These are phyloP conservation scores for Boletus sp. DNA, from an alignment of 1,284 basidiomycete species.

Conservation along the genomic window DNA sequence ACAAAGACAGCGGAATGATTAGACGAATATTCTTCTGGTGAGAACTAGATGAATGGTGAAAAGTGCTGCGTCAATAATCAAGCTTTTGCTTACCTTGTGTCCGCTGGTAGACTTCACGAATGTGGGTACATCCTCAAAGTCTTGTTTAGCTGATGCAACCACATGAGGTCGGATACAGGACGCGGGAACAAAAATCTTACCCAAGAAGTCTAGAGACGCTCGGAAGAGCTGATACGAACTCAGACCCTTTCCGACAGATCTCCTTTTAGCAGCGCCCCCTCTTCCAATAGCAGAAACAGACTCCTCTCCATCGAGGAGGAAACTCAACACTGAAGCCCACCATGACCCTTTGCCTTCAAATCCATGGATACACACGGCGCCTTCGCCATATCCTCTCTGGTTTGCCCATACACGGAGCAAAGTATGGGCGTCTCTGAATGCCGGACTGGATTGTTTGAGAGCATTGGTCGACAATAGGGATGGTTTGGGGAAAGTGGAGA, in stretches of 20 bases:
- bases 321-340: constrained; percentile 69
- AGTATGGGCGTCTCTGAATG: constrained; percentile 73
- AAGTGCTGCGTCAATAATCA: constrained; percentile 6
- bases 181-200: constrained; percentile 37
- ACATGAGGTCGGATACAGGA: constrained; percentile 9
- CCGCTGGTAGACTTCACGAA: constrained; percentile 58
- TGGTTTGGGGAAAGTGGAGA: constrained; percentile 58
- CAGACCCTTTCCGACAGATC: constrained; percentile 64
- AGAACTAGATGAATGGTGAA: constrained; percentile 40
- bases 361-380: constrained; percentile 58
- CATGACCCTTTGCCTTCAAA: constrained; percentile 65
- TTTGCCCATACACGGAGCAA: constrained; percentile 89
- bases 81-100: constrained; percentile 40
- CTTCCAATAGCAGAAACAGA: constrained; percentile 22
- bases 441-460: constrained; percentile 57
- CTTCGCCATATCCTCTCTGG: constrained; percentile 74
- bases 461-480: constrained; percentile 70
- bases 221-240: constrained; percentile 88
- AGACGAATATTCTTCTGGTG: constrained; percentile 50
- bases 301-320: constrained; percentile 72
- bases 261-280: constrained; percentile 42
- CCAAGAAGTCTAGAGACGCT: constrained; percentile 74
- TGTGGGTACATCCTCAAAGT: constrained; percentile 59
- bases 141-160: constrained; percentile 55
- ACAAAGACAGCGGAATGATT: constrained; percentile 63